These are phyloP conservation scores for Trametes cingulata DNA, from an alignment of 768 basidiomycete genomes.

Conservation along the genomic window DNA sequence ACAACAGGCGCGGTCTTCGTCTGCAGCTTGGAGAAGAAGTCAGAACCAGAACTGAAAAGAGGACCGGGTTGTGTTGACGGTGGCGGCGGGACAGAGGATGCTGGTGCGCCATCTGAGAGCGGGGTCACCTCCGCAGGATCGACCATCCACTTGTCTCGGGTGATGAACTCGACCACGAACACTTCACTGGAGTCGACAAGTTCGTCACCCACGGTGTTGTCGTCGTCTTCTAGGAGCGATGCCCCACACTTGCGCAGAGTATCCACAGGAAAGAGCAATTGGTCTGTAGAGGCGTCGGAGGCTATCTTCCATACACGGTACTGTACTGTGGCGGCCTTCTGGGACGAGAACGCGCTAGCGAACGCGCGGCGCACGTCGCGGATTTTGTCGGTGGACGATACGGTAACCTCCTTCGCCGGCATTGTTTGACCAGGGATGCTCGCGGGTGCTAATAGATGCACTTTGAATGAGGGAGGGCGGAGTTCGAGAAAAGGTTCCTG, in stretches of 20 bases:
- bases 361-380: constrained; percentile 16
- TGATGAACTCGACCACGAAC: constrained; percentile 77
- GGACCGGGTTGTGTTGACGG: constrained; percentile 17
- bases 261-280: constrained; percentile 18
- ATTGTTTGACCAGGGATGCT: constrained; percentile 7
- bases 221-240: constrained; percentile 47
- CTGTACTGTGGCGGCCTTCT: constrained; percentile 9
- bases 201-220: constrained; percentile 58
- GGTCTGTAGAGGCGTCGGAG: constrained; percentile 16
- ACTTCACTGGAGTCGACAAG: constrained; percentile 61
- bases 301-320: constrained; percentile 68
- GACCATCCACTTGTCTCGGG: constrained; percentile 58
- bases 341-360: constrained; percentile 10
- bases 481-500: constrained; percentile 66
- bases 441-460: constrained; percentile 28
- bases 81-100: neutral
- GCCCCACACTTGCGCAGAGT: constrained; percentile 26
- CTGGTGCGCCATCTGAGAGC: neutral
- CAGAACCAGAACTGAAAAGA: constrained; percentile 53
- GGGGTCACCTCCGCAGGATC: constrained; percentile 30
- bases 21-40: constrained; percentile 48
- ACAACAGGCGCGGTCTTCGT: constrained; percentile 9
- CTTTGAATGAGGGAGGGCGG: constrained; percentile 63
- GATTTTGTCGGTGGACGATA: constrained; percentile 25
- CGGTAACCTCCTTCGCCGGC: constrained; percentile 9